These are phyloP conservation scores for Umbilicus rupestris DNA, from an alignment of 164 flowering plant genomes.

Conservation along the genomic window DNA sequence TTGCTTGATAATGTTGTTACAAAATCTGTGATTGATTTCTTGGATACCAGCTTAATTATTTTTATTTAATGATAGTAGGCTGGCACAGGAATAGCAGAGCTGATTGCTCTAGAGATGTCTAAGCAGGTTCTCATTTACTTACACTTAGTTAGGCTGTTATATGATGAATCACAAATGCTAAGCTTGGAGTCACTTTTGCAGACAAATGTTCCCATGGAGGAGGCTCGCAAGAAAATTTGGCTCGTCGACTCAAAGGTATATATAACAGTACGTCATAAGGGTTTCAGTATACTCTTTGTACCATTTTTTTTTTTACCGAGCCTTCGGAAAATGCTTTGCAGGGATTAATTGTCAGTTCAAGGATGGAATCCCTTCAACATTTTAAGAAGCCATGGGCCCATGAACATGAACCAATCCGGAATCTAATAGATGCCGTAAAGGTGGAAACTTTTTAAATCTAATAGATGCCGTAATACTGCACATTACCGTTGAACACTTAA, in stretches of 20 bases:
- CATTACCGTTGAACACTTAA: neutral
- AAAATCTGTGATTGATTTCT: too few species aligned
- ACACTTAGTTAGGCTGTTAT: neutral
- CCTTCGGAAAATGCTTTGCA: slow-evolving; percentile 17
- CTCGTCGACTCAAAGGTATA: slow-evolving; percentile 21
- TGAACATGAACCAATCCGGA: slow-evolving; percentile 72
- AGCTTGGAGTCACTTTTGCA: slow-evolving; percentile 2
- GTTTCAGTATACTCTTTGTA: neutral
- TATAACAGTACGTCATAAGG: neutral
- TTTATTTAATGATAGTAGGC: slow-evolving; percentile 10
- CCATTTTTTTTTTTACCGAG: neutral
- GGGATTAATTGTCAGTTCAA: slow-evolving; percentile 85
- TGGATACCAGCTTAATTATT: neutral
- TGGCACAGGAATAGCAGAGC: slow-evolving; percentile 17
- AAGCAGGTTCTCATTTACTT: slow-evolving; percentile 15
- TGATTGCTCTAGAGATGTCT: slow-evolving; percentile 15
- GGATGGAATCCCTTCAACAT: slow-evolving; percentile 78
- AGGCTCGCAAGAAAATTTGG: slow-evolving; percentile 21
- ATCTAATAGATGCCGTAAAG: slow-evolving; percentile 72
- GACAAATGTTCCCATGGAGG: slow-evolving; percentile 20
- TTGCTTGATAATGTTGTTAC: neutral
- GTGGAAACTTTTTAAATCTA: slow-evolving; percentile 31
- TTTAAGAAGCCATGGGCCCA: slow-evolving; percentile 99
- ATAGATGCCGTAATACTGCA: slow-evolving; percentile 5
- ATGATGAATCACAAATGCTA: neutral